Evolutionary conservation across 805 yeast species (phyloP), one percentile per base, ranked within the genome.

Genomic region (Saccharomycopsis sp.): DNA sequence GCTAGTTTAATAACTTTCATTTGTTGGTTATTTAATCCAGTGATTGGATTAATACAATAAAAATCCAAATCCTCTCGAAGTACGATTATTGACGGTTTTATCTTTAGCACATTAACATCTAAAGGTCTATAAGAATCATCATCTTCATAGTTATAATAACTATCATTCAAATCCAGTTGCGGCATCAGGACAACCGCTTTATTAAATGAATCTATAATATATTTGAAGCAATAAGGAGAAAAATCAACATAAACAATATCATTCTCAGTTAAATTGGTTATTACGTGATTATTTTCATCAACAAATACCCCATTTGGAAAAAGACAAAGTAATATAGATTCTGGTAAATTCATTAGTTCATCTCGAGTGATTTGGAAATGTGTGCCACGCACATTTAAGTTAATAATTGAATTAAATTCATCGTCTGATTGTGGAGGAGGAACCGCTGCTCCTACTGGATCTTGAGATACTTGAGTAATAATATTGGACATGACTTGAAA

Each of bases 41-140:
- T 62, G 33, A 65, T 64, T 35, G 86, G 89, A 2, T 96, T 94
- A 14, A 93, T 80, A 51, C 94, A 85, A 62, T 89, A 93, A 63
- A 77, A 93, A 59, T 93, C 98, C 53, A 93, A 71, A 62, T 93
- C 98, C 61, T 93, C 98, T 51, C 97, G 71, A 44, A 93, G 69
- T 3, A 90, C 96, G 45, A 93, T 87, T 36, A 93, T 81, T 1
- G 96, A 82, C 0, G 97, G 98, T 53, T 86, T 84, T 50, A 77
- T 79, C 52, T 76, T 79, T 50, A 89, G 66, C 3, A 88, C 77
- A 38, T 77, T 79, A 2, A 81, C 74, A 49, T 78, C 82, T 2
- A 77, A 74, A 3, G 73, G 38, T 60, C 51, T 6, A 54, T 40
- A 9, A 58, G 40, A 38, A n/a, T 39, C 33, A 29, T 20, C 11